Evolutionary conservation across 1,284 basidiomycete genomes (phyloP).

Genomic region (Rhizoctonia solani): DNA sequence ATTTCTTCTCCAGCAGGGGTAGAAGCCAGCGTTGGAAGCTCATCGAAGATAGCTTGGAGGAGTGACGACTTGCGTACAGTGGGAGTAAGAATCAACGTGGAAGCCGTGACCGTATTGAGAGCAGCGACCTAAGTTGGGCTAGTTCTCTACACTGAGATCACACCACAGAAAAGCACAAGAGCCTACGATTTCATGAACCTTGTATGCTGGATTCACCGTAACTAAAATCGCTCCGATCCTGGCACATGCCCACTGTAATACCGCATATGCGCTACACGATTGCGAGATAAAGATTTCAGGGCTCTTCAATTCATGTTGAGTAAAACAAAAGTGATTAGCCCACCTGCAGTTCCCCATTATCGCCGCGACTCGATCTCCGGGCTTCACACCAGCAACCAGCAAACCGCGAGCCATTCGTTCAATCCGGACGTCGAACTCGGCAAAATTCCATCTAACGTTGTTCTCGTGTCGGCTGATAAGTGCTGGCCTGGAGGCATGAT

Average conservation of each 20-base stretch:
- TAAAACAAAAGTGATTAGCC: too few relatives aligned
- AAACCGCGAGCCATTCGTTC: constrained; percentile 72
- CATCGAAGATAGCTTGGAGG: constrained; percentile 58
- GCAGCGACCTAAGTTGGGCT: constrained; percentile 54
- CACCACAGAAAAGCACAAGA: too few relatives aligned
- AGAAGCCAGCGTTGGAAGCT: constrained; percentile 61
- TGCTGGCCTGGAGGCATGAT: constrained; percentile 59
- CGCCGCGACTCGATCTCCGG: constrained; percentile 78
- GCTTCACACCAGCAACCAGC: constrained; percentile 67
- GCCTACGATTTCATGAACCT: constrained; percentile 67
- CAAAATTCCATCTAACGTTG: constrained; percentile 75
- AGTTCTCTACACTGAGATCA: too few relatives aligned
- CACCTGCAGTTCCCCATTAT: constrained; percentile 84
- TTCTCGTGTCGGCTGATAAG: constrained; percentile 67
- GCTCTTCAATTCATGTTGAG: constrained; percentile 9
- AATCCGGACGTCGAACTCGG: constrained; percentile 69
- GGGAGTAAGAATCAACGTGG: constrained; percentile 74
- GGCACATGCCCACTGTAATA: constrained; percentile 82
- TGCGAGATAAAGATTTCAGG: not conserved
- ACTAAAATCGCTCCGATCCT: constrained; percentile 78
- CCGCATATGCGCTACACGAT: constrained; percentile 68
- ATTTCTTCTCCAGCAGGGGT: constrained; percentile 57
- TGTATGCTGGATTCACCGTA: constrained; percentile 82
- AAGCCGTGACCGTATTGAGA: constrained; percentile 68
- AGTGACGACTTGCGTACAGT: constrained; percentile 68